Conservation (phyloP, 192 early-diverging fungal species). For the Rhizoclosmatium globosum region DNA sequence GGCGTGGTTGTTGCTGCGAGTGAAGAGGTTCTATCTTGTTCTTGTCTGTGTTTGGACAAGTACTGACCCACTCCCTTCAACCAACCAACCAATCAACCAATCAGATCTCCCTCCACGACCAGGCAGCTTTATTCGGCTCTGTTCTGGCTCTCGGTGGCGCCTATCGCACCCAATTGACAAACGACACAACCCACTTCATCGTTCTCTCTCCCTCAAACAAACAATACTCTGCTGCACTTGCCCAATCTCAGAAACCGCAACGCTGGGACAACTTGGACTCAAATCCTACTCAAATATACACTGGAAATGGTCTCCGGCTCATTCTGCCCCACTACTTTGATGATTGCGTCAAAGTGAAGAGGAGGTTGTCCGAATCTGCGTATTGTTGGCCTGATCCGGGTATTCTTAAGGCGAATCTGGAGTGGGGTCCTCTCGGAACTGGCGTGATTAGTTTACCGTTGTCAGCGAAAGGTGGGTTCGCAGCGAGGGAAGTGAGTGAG, state of each 20-base stretch:
- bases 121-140: slow-evolving; percentile 49
- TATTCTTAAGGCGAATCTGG: not conserved
- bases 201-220: slow-evolving; percentile 33
- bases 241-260: slow-evolving; percentile 3
- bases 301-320: slow-evolving; percentile 58
- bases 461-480: too few species aligned
- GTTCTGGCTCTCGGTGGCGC: slow-evolving; percentile 52
- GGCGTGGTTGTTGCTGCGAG: slow-evolving; percentile 52
- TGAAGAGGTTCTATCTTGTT: slow-evolving; percentile 45
- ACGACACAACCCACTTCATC: slow-evolving; percentile 56
- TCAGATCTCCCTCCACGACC: slow-evolving; percentile 44
- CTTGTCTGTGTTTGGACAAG: not conserved
- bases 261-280: not conserved
- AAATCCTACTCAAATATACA: not conserved
- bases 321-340: slow-evolving; percentile 82
- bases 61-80: not conserved
- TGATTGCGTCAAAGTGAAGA: slow-evolving; percentile 64
- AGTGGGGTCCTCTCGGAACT: too few species aligned
- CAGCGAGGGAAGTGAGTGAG: too few species aligned
- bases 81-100: not conserved
- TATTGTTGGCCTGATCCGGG: slow-evolving; percentile 52
- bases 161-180: slow-evolving; percentile 37
- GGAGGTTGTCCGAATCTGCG: slow-evolving; percentile 57
- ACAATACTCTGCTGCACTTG: slow-evolving; percentile 16
- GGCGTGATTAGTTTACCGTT: too few species aligned